Evolutionary conservation across 345 rosid species (phyloP).

Genomic region (Gossypium turneri): DNA sequence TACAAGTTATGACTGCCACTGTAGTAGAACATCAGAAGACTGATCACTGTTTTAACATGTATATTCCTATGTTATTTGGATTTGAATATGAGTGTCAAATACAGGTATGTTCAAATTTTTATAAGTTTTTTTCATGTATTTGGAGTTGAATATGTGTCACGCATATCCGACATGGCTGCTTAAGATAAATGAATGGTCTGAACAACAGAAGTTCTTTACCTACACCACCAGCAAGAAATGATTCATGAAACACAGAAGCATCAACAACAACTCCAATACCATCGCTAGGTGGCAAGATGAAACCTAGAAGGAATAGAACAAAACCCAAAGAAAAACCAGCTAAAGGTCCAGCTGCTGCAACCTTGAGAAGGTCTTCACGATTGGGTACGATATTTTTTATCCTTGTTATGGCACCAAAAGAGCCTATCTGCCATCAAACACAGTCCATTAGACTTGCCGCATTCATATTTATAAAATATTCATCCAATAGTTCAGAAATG

Average conservation of each 20-base stretch:
- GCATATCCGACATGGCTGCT: not conserved
- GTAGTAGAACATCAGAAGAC: not conserved
- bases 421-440: slow-evolving; percentile 90
- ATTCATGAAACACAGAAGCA: slow-evolving; percentile 90
- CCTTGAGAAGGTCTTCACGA: slow-evolving; percentile 86
- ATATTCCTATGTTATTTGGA: not conserved
- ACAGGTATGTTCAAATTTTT: not conserved
- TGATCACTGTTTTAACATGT: not conserved
- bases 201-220: slow-evolving; percentile 44
- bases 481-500: not conserved
- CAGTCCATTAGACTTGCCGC: slow-evolving; percentile 31
- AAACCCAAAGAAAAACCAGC: slow-evolving; percentile 88
- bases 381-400: slow-evolving; percentile 69
- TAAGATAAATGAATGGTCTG: not conserved
- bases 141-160: not conserved
- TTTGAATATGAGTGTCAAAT: not conserved
- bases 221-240: slow-evolving; percentile 80
- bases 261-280: slow-evolving; percentile 85
- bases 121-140: not conserved
- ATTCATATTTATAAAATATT: not conserved
- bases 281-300: slow-evolving; percentile 79
- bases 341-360: slow-evolving; percentile 92
- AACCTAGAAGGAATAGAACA: slow-evolving; percentile 69
- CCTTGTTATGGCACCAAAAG: slow-evolving; percentile 94
- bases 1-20: not conserved